Evolutionary conservation across 805 yeast species (phyloP).

Genomic region (Lipomyces kockii): DNA sequence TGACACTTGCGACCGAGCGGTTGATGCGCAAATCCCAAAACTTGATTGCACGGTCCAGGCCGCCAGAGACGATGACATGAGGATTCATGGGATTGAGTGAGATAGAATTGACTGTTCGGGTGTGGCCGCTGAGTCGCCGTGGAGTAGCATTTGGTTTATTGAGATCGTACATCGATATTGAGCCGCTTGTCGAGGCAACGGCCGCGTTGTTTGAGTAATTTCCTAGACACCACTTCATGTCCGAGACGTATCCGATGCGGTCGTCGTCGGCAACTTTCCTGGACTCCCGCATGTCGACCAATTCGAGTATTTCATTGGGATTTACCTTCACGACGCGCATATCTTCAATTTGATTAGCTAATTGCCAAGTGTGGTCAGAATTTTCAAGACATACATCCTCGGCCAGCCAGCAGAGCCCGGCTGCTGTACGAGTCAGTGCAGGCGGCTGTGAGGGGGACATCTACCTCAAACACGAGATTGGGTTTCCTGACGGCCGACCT

Average conservation of each 20-base stretch:
- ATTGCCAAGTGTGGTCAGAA: neutral
- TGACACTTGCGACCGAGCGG: conserved; percentile 57
- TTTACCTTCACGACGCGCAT: conserved; percentile 27
- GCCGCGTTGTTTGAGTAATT: conserved; percentile 31
- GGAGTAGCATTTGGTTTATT: conserved; percentile 31
- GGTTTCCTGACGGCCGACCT: conserved; percentile 2
- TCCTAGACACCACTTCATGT: conserved; percentile 45
- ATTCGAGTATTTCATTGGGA: conserved; percentile 12
- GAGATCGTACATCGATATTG: conserved; percentile 43
- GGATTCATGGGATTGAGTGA: conserved; percentile 70
- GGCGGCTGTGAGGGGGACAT: conserved; percentile 27
- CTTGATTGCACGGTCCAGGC: conserved; percentile 73
- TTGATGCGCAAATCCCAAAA: conserved; percentile 81
- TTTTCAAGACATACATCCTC: conserved; percentile 20
- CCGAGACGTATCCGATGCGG: conserved; percentile 42
- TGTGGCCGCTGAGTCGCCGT: conserved; percentile 44
- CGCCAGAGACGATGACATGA: conserved; percentile 69
- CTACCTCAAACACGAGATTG: conserved; percentile 13
- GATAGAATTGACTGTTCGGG: conserved; percentile 58
- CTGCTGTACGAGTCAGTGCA: conserved; percentile 18
- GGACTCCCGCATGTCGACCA: neutral
- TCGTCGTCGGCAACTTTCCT: conserved; percentile 33
- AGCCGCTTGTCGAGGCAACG: conserved; percentile 41
- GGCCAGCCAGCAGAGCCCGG: conserved; percentile 32
- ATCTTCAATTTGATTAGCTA: conserved; percentile 6